Evolutionary conservation across 1,139 yeast genomes (phyloP), one percentile per base, ranked within the genome.

Genomic region (Kurtzmaniella quercitrusa): DNA sequence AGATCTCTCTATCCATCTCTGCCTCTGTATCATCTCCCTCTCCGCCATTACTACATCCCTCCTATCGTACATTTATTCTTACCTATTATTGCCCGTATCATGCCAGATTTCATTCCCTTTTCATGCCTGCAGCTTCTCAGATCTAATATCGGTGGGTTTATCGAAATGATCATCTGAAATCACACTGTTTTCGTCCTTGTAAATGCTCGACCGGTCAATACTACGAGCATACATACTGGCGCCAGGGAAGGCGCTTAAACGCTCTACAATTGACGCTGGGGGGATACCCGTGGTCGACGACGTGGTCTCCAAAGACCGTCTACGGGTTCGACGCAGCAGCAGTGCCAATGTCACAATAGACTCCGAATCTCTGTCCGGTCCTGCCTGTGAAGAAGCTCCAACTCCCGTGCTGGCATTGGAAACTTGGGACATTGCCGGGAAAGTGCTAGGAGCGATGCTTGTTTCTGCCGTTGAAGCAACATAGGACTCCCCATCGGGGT

Each of bases 281-380:
- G 85, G 78, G n/a, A 80, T 80, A 0, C 84, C 84, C 10, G 79
- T 66, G 1, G 82, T 76, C 48, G 82, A 77, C 39, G 83, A 75
- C 51, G 77, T 79, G 11, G 85, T 79, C 44, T 78, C 84, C 23
- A 75, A 58, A 34, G 83, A 77, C 47, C 81, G 60, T 51, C 82
- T 64, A 48, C 81, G 62, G 18, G 65, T 55, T 44, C 79, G 62
- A 42, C 82, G 58, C 3, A 80, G 69, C 1, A 78, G 71, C 45
- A 79, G 71, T 2, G 83, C 82, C 48, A 78, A 60, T 0, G 83
- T 78, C 17, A 78, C 71, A 15, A 78, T 76, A 4, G 77, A 70
- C 45, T 79, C 81, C 43, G 79, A 74, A 50, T 77, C 82, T 45
- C 75, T 51, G 41, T 70, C 75, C 11, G 40, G 34, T 2, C 37